phyloP scores from a whole-genome alignment of 2,329 filamentous ascomycete species.

The Paecilomyces dactylethromorphus region DNA sequence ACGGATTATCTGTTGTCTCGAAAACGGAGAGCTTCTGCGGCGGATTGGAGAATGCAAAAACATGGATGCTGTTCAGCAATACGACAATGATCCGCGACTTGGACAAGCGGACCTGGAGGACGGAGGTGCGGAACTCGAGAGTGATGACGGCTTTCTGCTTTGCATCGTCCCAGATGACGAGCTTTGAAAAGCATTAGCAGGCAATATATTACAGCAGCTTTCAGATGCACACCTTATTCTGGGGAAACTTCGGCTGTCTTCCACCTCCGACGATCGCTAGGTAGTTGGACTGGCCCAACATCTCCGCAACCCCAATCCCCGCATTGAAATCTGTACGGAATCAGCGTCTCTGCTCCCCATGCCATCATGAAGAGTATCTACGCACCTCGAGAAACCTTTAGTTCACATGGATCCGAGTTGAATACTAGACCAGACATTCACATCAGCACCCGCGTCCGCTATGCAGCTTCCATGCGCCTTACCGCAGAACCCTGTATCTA shows the following conservation, averaged over 20 bases:
- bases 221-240: slow-evolving; percentile 63
- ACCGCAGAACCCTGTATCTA: slow-evolving; percentile 83
- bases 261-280: slow-evolving; percentile 86
- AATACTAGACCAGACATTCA: slow-evolving; percentile 50
- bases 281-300: slow-evolving; percentile 83
- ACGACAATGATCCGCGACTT: slow-evolving; percentile 72
- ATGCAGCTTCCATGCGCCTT: slow-evolving; percentile 27
- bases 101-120: slow-evolving; percentile 73
- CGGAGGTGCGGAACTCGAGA: slow-evolving; percentile 70
- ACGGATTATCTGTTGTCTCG: slow-evolving; percentile 77
- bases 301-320: slow-evolving; percentile 74
- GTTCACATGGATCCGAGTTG: slow-evolving; percentile 63
- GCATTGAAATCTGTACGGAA: slow-evolving; percentile 62
- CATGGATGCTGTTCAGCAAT: slow-evolving; percentile 71
- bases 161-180: slow-evolving; percentile 87
- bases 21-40: slow-evolving; percentile 67
- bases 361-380: not conserved
- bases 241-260: slow-evolving; percentile 74
- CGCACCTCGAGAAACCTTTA: slow-evolving; percentile 57
- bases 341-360: not conserved
- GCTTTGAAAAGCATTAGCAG: slow-evolving; percentile 20
- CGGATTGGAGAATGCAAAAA: slow-evolving; percentile 72
- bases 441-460: slow-evolving; percentile 5
- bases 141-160: slow-evolving; percentile 69
- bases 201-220: not conserved